phyloP scores from a whole-genome alignment of 2,329 filamentous ascomycete species.

The Emericellopsis atlantica region DNA sequence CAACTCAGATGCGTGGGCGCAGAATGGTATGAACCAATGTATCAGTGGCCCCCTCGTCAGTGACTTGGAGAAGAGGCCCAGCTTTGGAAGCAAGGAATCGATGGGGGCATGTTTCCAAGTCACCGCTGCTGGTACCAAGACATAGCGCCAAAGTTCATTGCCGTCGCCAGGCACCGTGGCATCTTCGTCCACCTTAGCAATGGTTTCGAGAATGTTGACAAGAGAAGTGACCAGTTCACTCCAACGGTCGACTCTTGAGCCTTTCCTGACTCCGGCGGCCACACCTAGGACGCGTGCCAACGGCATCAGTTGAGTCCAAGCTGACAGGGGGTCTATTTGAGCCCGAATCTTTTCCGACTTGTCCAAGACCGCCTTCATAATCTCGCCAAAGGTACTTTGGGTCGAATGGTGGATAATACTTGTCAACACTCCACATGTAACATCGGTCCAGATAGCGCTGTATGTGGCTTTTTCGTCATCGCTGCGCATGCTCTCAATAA shows the following conservation, averaged over 20 bases:
- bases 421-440: conserved; percentile 65
- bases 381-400: conserved; percentile 56
- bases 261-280: conserved; percentile 69
- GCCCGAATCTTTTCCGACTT: conserved; percentile 32
- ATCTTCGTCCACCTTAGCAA: conserved; percentile 25
- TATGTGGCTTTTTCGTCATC: conserved; percentile 30
- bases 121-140: conserved; percentile 49
- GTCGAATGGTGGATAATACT: conserved; percentile 76
- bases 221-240: conserved; percentile 44
- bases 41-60: conserved; percentile 55
- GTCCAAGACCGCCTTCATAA: conserved; percentile 50
- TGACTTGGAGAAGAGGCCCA: conserved; percentile 51
- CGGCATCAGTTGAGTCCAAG: conserved; percentile 27
- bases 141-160: conserved; percentile 39
- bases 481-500: conserved; percentile 22
- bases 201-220: conserved; percentile 34
- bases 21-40: conserved; percentile 72
- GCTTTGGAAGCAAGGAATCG: conserved; percentile 60
- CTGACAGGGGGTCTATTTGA: neutral
- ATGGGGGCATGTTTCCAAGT: conserved; percentile 66
- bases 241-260: conserved; percentile 65
- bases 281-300: conserved; percentile 52
- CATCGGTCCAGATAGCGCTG: conserved; percentile 42
- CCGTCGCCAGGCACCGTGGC: conserved; percentile 19
- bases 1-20: conserved; percentile 65